A percentile compares a stretch with the other conserved stretches of the same genome.
Evolutionary conservation across 306 rosid genomes (phyloP).

Genomic region (Pueraria montana): DNA sequence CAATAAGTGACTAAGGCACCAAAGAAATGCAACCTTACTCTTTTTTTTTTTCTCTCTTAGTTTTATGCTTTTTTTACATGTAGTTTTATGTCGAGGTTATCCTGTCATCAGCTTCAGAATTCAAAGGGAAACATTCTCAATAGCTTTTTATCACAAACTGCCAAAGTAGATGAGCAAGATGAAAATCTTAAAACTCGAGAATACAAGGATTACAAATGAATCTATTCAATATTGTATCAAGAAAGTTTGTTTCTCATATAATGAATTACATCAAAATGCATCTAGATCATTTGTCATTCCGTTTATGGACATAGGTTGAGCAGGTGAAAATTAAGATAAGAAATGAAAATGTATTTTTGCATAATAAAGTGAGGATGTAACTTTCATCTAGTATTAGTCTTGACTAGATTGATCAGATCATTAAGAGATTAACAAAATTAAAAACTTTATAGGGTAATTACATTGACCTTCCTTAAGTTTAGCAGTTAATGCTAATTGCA

Average conservation of each 20-base stretch:
- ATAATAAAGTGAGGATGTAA: background rate
- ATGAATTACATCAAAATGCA: background rate
- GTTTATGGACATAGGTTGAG: background rate
- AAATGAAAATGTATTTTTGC: background rate
- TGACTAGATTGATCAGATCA: slow-evolving; percentile 10
- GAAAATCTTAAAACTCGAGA: slow-evolving; percentile 23
- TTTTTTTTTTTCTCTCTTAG: background rate
- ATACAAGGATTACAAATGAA: slow-evolving; percentile 22
- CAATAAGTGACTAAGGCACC: slow-evolving; percentile 39
- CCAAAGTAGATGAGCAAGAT: slow-evolving; percentile 24
- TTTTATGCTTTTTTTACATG: background rate
- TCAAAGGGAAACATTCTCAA: slow-evolving; percentile 30
- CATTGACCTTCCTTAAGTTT: background rate
- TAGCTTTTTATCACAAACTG: background rate
- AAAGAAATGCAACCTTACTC: slow-evolving; percentile 37
- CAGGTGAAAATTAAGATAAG: background rate
- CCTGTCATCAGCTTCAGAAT: slow-evolving; percentile 18
- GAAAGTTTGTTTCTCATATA: slow-evolving; percentile 30
- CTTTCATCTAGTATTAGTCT: background rate
- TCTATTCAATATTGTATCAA: background rate
- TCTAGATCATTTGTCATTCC: slow-evolving; percentile 1
- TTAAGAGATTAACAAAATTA: background rate
- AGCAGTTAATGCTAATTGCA: background rate
- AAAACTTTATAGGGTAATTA: background rate
- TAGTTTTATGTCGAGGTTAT: slow-evolving; percentile 9